Percentiles rank a stretch among this genome's conserved stretches.
Evolutionary conservation across 148 eudicot genomes (phyloP).

Genomic region (Linanthus parryae): DNA sequence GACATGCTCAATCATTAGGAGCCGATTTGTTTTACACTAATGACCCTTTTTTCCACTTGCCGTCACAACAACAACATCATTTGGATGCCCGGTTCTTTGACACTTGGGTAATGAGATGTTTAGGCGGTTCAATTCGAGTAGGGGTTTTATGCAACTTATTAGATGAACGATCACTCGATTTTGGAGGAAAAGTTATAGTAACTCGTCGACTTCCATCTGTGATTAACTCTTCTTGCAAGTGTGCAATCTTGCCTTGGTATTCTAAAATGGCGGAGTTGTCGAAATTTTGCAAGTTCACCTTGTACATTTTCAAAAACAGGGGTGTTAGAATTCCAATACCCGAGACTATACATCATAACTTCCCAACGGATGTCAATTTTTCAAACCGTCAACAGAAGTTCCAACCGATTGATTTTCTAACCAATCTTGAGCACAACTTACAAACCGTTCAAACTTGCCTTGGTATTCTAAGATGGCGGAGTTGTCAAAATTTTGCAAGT

Average conservation of each 20-base stretch:
- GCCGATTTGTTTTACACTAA: neutral
- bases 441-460: too few relatives aligned
- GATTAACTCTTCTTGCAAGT: neutral
- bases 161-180: neutral
- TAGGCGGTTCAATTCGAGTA: neutral
- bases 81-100: neutral
- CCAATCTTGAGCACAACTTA: neutral
- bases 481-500: neutral
- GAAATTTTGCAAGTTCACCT: neutral
- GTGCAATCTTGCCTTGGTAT: neutral
- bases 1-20: neutral
- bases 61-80: neutral
- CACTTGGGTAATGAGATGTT: neutral
- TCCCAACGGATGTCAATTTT: neutral
- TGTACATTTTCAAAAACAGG: neutral
- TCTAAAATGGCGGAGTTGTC: too few relatives aligned
- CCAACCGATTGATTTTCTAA: neutral
- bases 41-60: neutral
- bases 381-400: neutral
- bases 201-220: neutral
- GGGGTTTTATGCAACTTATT: neutral
- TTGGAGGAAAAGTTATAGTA: neutral
- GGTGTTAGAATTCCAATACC: too few relatives aligned
- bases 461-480: too few relatives aligned
- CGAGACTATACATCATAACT: neutral